Conservation (phyloP, 2,329 filamentous ascomycete genomes). For the Cladosporium sp. region DNA sequence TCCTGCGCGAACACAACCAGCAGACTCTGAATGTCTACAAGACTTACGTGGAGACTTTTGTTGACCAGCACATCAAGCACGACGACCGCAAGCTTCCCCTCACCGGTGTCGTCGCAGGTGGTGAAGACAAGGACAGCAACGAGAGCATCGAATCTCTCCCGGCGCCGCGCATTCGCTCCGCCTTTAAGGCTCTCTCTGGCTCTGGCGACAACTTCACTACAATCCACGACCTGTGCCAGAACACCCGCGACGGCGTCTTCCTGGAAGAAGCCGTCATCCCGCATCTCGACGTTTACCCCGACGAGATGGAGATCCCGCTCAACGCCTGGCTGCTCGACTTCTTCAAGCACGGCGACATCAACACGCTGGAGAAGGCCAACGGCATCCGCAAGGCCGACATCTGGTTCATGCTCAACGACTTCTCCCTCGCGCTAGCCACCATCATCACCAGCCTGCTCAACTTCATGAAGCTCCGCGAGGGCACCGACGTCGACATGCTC, state of each 20-base stretch:
- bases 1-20: constrained; percentile 58
- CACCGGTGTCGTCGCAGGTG: constrained; percentile 44
- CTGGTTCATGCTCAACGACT: constrained; percentile 66
- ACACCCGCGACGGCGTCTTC: constrained; percentile 62
- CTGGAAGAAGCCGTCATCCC: constrained; percentile 69
- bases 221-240: constrained; percentile 61
- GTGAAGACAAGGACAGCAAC: constrained; percentile 24
- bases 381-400: constrained; percentile 59
- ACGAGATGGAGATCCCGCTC: constrained; percentile 48
- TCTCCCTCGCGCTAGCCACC: constrained; percentile 60
- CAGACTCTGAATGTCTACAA: constrained; percentile 61
- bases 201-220: constrained; percentile 57
- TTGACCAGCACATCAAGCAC: constrained; percentile 54
- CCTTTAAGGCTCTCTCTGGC: constrained; percentile 67
- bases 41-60: constrained; percentile 63
- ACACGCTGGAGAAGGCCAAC: constrained; percentile 58
- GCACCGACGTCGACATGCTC: constrained; percentile 44
- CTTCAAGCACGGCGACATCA: constrained; percentile 63
- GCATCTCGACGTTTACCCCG: constrained; percentile 55
- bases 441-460: constrained; percentile 60
- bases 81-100: constrained; percentile 55
- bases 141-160: constrained; percentile 27
- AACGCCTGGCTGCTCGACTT: constrained; percentile 72
- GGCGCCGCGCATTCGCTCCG: constrained; percentile 51
- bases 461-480: constrained; percentile 47